Base-by-base conservation (phyloP, 768 basidiomycete genomes). In the Hypholoma sublateritium region DNA sequence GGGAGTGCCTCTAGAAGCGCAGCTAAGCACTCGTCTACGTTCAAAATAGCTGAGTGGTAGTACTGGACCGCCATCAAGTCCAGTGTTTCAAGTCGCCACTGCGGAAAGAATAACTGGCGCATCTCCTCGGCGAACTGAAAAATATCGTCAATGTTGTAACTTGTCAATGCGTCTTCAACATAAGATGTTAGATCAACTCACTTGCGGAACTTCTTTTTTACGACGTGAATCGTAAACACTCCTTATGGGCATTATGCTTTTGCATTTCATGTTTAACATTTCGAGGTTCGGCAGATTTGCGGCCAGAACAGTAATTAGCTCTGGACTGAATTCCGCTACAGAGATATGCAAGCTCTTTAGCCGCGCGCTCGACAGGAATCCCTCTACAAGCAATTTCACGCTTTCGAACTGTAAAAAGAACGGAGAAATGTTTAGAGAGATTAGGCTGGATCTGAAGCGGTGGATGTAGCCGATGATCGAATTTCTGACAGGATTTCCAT, bases 21-120 rank as follows among this genome's bases (percentile, higher is more conserved):
- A 3, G 6, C 13, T 5, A 5, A 34, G 32, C 53, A 55, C 36
- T 36, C 39, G 1, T 50, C 22, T 14, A 25, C 39, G 19, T 25
- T 19, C 14, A 56, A 17, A 6, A 24, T 32, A 17, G 3, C 35
- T 19, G 22, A 17, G 35, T 25, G 19, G 34, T 34, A 42, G 24
- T 34, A 22, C 34, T 13, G 34, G 2, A 24, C 19, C 8, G 34
- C 34, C n/a, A 11, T 32, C 7, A 43, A 42, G 9, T 43, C 43
- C 17, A 56, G 22, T 24, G 41, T 28, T 21, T 50, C 16, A 9
- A 56, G 48, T 12, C 36, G 55, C 55, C 55, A 56, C 16, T 50
- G 36, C 34, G 53, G 36, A n/a, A 35, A 55, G 19, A 39, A 36
- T 19, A 28, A 19, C 25, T 19, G n/a, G 16, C 17, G 4, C 25